These are phyloP conservation scores for Verticillium dahliae DNA, from an alignment of 2,329 filamentous ascomycete species.

Conservation along the genomic window DNA sequence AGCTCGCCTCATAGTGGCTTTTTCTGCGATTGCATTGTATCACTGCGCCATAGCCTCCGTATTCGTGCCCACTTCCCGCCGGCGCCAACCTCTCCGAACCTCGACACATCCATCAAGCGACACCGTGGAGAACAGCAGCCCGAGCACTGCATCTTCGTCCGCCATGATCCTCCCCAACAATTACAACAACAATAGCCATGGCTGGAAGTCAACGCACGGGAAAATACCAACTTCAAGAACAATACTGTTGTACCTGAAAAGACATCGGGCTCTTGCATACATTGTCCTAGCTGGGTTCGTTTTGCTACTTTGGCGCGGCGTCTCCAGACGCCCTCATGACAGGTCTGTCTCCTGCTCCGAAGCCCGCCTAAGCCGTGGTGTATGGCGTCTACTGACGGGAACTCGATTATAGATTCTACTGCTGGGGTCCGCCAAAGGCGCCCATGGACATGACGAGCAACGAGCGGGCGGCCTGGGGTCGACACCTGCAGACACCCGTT, in stretches of 20 bases:
- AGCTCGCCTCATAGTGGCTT: neutral
- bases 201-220: constrained; percentile 82
- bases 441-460: constrained; percentile 93
- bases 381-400: neutral
- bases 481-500: constrained; percentile 84
- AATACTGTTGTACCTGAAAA: constrained; percentile 62
- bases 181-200: constrained; percentile 66
- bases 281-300: constrained; percentile 64
- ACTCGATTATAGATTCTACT: constrained; percentile 68
- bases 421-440: constrained; percentile 91
- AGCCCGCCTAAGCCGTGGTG: no score
- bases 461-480: constrained; percentile 84
- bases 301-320: constrained; percentile 81
- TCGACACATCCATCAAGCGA: neutral
- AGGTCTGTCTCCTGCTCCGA: constrained; percentile 50
- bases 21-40: neutral
- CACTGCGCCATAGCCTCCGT: no score
- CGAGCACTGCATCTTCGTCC: neutral
- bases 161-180: constrained; percentile 79
- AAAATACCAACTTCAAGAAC: constrained; percentile 71
- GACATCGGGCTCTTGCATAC: constrained; percentile 70
- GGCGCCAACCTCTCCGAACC: neutral
- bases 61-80: neutral
- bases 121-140: neutral
- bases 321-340: constrained; percentile 73